phyloP scores from a whole-genome alignment of 148 eudicot species.

The Tetragonia tetragonoides region DNA sequence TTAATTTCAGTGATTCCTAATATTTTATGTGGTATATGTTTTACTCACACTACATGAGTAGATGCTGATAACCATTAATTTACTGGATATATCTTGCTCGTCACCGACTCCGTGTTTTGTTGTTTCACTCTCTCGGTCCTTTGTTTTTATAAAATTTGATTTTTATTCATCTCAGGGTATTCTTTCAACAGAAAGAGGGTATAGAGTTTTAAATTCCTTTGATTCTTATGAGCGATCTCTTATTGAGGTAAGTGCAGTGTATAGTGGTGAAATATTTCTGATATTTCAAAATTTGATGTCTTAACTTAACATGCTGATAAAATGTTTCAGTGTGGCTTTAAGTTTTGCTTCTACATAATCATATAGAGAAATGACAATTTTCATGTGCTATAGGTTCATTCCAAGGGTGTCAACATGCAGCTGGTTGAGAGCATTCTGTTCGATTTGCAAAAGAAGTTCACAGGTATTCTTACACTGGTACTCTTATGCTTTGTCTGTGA shows the following conservation, averaged over 20 bases:
- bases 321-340: conserved; percentile 1
- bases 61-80: background rate
- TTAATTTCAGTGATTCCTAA: conserved; percentile 5
- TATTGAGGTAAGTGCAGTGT: conserved; percentile 56
- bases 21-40: background rate
- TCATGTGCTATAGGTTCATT: conserved; percentile 69
- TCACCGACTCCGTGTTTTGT: background rate
- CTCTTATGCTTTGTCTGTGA: background rate
- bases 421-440: conserved; percentile 49
- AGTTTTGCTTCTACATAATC: background rate
- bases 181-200: conserved; percentile 89
- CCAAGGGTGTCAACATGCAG: conserved; percentile 73
- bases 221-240: conserved; percentile 82
- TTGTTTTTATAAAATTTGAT: background rate
- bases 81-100: background rate
- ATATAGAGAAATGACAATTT: background rate
- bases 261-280: background rate
- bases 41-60: conserved; percentile 1
- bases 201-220: conserved; percentile 56
- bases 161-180: conserved; percentile 57
- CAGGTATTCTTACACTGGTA: conserved; percentile 38
- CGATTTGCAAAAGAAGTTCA: conserved; percentile 62
- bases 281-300: background rate
- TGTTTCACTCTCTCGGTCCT: background rate
- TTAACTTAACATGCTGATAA: background rate